These are phyloP conservation scores for Myrica gale DNA, from an alignment of 306 rosid genomes.

Conservation along the genomic window DNA sequence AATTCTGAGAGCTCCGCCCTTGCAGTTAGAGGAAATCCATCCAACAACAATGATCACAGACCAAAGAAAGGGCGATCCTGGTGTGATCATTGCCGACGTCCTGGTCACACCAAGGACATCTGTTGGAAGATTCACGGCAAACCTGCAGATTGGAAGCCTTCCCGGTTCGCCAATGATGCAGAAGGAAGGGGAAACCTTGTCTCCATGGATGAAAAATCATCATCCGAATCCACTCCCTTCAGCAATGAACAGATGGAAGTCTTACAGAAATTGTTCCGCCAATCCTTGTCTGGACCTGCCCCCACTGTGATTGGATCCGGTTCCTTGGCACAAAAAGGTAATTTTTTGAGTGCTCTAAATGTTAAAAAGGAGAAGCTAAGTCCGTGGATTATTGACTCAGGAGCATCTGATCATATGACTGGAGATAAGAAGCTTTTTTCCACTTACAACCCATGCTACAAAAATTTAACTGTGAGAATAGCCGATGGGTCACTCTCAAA, in stretches of 20 bases:
- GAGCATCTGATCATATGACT: background rate
- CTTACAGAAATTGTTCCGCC: no score
- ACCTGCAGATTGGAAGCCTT: background rate
- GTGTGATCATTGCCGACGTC: slow-evolving; percentile 10
- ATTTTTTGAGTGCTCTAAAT: slow-evolving; percentile 12
- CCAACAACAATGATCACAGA: background rate
- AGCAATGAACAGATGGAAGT: no score
- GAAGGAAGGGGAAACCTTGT: no score
- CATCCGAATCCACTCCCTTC: no score
- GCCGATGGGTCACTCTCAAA: no score
- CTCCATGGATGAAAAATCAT: no score
- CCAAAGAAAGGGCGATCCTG: background rate
- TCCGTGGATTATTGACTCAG: background rate
- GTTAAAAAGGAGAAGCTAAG: background rate
- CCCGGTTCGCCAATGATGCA: no score
- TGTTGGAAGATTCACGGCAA: slow-evolving; percentile 11
- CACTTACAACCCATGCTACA: no score
- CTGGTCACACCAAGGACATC: background rate
- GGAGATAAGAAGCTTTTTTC: background rate
- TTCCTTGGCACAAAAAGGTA: slow-evolving; percentile 6
- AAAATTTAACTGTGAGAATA: no score
- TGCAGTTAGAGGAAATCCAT: background rate
- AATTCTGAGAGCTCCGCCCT: background rate
- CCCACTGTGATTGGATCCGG: background rate
- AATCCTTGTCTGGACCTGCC: no score